These are phyloP conservation scores for Boletus subcaerulescens DNA, from an alignment of 768 basidiomycete species.

Conservation along the genomic window DNA sequence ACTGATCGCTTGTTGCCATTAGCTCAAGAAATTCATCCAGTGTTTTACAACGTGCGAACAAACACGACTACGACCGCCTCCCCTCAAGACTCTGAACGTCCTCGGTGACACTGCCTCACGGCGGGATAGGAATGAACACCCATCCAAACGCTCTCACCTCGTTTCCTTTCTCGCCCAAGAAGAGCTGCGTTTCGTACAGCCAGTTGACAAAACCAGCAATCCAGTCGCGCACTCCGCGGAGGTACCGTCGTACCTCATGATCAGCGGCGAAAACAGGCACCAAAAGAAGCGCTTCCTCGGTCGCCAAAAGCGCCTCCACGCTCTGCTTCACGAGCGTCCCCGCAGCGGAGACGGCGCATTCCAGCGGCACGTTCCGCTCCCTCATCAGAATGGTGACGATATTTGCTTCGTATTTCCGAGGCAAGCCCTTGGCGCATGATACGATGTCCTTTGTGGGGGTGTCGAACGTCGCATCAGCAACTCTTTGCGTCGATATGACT, in stretches of 20 bases:
- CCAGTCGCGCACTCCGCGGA: constrained; percentile 52
- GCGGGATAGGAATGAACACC: constrained; percentile 45
- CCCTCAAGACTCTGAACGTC: neutral
- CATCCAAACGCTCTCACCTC: constrained; percentile 61
- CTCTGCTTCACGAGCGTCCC: constrained; percentile 28
- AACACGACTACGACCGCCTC: neutral
- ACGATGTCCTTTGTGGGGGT: constrained; percentile 50
- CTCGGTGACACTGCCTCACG: neutral
- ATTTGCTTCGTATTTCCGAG: constrained; percentile 39
- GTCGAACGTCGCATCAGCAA: neutral
- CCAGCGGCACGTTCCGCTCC: constrained; percentile 42
- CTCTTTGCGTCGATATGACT: too few relatives aligned
- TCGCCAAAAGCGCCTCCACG: constrained; percentile 26
- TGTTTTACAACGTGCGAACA: neutral
- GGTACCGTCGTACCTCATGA: constrained; percentile 36
- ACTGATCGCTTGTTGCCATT: neutral
- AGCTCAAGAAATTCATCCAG: constrained; percentile 10
- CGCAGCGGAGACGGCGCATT: constrained; percentile 38
- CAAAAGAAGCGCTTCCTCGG: constrained; percentile 21
- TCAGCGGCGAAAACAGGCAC: constrained; percentile 12
- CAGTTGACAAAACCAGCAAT: constrained; percentile 61
- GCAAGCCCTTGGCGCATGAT: constrained; percentile 48
- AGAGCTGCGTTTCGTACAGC: constrained; percentile 62
- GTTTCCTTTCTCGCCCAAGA: constrained; percentile 54
- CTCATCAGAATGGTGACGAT: constrained; percentile 49